Conservation (phyloP, 805 yeast species). For the Pichia eremophila region DNA sequence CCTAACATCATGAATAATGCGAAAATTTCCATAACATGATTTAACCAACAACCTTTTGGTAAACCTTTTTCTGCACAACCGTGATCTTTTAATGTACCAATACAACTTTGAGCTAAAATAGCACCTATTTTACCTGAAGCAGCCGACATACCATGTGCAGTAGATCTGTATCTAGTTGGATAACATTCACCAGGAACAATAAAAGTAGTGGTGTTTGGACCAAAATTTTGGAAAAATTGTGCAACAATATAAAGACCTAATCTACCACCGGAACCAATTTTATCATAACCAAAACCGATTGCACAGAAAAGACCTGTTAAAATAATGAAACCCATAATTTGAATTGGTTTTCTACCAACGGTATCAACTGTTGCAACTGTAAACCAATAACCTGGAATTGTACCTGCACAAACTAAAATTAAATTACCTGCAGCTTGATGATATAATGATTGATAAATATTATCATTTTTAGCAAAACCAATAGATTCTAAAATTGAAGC, state of each 20-base stretch:
- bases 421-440: slow-evolving; percentile 86
- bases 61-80: slow-evolving; percentile 50
- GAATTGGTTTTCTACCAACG: slow-evolving; percentile 80
- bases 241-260: slow-evolving; percentile 70
- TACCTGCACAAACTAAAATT: slow-evolving; percentile 90
- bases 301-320: slow-evolving; percentile 66
- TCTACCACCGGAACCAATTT: slow-evolving; percentile 53
- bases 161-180: slow-evolving; percentile 93
- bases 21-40: slow-evolving; percentile 89
- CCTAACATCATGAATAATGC: slow-evolving; percentile 89
- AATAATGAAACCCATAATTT: slow-evolving; percentile 62
- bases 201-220: slow-evolving; percentile 89
- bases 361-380: slow-evolving; percentile 73
- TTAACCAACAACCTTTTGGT: slow-evolving; percentile 65
- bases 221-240: slow-evolving; percentile 86
- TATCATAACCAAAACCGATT: slow-evolving; percentile 78
- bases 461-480: slow-evolving; percentile 67
- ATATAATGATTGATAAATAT: slow-evolving; percentile 62
- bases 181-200: slow-evolving; percentile 84
- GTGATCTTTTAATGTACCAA: slow-evolving; percentile 77
- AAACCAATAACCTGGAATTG: slow-evolving; percentile 90
- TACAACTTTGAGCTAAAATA: slow-evolving; percentile 78
- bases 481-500: slow-evolving; percentile 73
- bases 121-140: slow-evolving; percentile 92
- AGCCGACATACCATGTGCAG: slow-evolving; percentile 93